Evolutionary conservation across 345 rosid genomes (phyloP).

Genomic region (Pistacia integerrima): DNA sequence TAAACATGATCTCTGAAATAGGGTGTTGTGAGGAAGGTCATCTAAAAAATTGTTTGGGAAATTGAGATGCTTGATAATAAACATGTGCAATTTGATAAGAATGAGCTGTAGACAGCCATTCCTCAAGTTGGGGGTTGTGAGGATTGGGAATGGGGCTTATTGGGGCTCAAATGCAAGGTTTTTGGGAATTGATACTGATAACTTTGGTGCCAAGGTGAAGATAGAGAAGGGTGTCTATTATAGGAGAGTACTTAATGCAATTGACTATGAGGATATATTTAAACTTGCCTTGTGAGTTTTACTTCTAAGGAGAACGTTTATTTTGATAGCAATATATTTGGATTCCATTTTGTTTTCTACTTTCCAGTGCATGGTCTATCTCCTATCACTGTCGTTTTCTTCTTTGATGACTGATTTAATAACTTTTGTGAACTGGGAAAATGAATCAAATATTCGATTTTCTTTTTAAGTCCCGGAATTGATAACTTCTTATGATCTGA

Average conservation of each 20-base stretch:
- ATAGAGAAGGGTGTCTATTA: conserved; percentile 93
- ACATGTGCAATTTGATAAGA: conserved; percentile 85
- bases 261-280: conserved; percentile 90
- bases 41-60: too few relatives aligned
- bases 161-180: conserved; percentile 78
- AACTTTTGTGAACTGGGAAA: too few relatives aligned
- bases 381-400: not conserved
- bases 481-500: too few relatives aligned
- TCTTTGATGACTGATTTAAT: not conserved
- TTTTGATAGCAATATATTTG: not conserved
- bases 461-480: too few relatives aligned
- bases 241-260: conserved; percentile 78
- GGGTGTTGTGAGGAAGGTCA: conserved; percentile 14
- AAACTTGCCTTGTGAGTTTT: conserved; percentile 57
- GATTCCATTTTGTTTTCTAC: not conserved
- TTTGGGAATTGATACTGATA: conserved; percentile 79
- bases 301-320: not conserved
- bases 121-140: conserved; percentile 85
- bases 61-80: conserved; percentile 25
- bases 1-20: too few relatives aligned
- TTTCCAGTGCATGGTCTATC: not conserved
- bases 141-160: conserved; percentile 89
- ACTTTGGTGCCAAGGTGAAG: conserved; percentile 82
- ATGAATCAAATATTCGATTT: too few relatives aligned
- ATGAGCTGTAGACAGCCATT: conserved; percentile 94